Conservation (phyloP, 1,284 basidiomycete species). For the Lentinula novae-zelandiae region DNA sequence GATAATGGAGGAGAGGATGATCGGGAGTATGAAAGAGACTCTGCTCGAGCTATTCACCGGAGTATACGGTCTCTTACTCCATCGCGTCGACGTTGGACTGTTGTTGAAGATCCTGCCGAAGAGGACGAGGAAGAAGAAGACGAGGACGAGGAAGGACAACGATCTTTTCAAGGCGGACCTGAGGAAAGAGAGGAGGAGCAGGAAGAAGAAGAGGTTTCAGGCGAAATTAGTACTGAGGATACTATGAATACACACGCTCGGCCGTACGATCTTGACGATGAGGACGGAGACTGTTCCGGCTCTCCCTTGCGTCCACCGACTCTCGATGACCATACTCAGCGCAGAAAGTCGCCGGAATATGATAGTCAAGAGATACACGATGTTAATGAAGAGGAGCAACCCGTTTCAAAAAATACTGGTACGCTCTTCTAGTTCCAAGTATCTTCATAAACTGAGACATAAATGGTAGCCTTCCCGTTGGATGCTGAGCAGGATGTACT, state of each 20-base stretch:
- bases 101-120: constrained; percentile 16
- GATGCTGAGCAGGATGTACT: constrained; percentile 10
- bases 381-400: constrained; percentile 19
- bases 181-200: neutral
- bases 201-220: constrained; percentile 12
- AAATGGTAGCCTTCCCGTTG: constrained; percentile 20
- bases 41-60: neutral
- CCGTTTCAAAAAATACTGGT: constrained; percentile 19
- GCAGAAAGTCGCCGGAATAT: neutral
- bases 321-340: neutral
- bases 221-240: constrained; percentile 14
- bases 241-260: neutral
- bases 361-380: constrained; percentile 9
- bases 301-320: neutral
- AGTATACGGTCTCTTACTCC: neutral
- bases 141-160: constrained; percentile 15
- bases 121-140: constrained; percentile 24
- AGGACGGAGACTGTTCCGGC: neutral
- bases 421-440: neutral
- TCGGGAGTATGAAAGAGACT: constrained; percentile 21
- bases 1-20: constrained; percentile 19
- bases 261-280: neutral
- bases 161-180: constrained; percentile 7
- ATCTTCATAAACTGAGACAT: neutral
- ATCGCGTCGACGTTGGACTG: constrained; percentile 4